phyloP scores from a whole-genome alignment of 129 eudicot species.

The Daucus carota region DH1_v3.0 NC_030385.2:35637501-35638000 shows the following conservation, averaged over 20 bases:
- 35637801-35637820: not conserved
- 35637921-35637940: not conserved
- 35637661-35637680: not conserved
- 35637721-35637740: not conserved
- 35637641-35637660: not conserved
- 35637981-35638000: conserved; percentile 36
- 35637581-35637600: not conserved
- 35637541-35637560: not conserved
- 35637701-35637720: not conserved
- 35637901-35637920: not conserved
- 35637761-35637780: not conserved
- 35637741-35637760: not conserved
- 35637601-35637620: not conserved
- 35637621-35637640: not conserved
- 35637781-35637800: not conserved
- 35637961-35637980: not conserved
- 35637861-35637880: not conserved
- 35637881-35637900: not conserved
- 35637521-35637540: not conserved
- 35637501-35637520: not conserved
- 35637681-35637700: not conserved
- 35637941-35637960: not conserved
- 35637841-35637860: not conserved
- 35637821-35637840: not conserved
- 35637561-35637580: not conserved